Base-by-base conservation (phyloP, 1,284 basidiomycete species). In the Ceratobasidium sp. region DNA sequence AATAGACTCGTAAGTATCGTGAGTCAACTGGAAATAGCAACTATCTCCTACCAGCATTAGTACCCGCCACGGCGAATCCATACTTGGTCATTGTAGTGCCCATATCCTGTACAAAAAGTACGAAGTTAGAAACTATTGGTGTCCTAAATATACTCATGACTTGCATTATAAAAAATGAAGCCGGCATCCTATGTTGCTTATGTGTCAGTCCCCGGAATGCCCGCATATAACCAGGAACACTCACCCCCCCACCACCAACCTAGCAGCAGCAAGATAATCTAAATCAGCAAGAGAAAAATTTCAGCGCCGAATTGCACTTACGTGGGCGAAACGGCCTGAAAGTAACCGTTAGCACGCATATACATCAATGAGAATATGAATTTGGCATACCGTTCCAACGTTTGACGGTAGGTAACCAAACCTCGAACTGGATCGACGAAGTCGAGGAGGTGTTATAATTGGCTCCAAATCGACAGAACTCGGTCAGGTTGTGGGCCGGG, bases 401-500 rank as follows among this genome's bases (percentile, higher is more conserved):
- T 23, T 67, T 50, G 9, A 50, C 16, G 14, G 30, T 41, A 3
- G 62, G 62, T 18, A 65, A n/a, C 62, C 62, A 65, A 41, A 65
- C 46, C 48, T 65, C 62, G 30, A 65, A 65, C 45, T 50, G 62
- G 16, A 67, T 28, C 39, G 36, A 53, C 12, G 64, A 67, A 8
- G 34, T 67, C 4, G 30, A 23, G 16, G 50, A 55, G 23, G 64
- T 67, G 55, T 67, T 67, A 26, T 36, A 67, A 26, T 67, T 45
- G 6, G 50, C 64, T 9, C 64, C 64, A 26, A 67, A 67, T 18
- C 64, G 48, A 53, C 64, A 67, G 28, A 67, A 67, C 36, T 67
- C 64, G 52, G 64, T 48, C 18, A 67, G 21, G 39, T 67, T 46
- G 5, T 45, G 48, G 3, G 46, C 62, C 39, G 64, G 48, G 8